Base-by-base conservation (phyloP, 78 protist genomes). In the Emiliania huxleyi region DNA sequence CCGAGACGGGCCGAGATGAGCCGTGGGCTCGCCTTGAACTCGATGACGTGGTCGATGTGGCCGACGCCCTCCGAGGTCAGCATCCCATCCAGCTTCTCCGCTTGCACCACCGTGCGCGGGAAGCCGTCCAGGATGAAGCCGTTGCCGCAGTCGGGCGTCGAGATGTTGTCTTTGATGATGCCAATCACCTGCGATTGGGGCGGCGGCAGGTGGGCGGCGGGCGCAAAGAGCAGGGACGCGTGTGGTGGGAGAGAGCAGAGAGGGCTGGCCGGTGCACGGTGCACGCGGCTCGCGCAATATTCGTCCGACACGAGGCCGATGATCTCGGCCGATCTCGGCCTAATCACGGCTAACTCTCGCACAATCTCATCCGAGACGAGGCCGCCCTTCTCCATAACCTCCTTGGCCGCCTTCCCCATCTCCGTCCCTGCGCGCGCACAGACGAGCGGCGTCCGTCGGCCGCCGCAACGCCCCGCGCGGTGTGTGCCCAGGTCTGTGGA, bases 91-190 rank as follows among this genome's bases (percentile, higher is more conserved):
- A 96, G 94, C 73, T 46, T 95, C 90, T 96, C 91, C n/a, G 99
- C 99, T 95, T 98, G 99, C 48, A 0, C 90, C 23, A 97, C 96
- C 42, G 99, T 98, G 56, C 99, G 96, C 35, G 99, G 99, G 96
- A 98, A 98, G 69, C 99, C 99, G 77, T 98, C 99, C 19, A 98
- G 92, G 49, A 98, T 93, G 96, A 98, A 98, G 42, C 99, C 79
- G 22, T 93, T 93, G 38, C 2, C 15, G 93, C 99, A 98, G 81
- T 95, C 98, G 23, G 98, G 98, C 23, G 69, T 26, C 42, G 71
- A 49, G 71, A 98, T 85, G 69, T 83, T 92, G 12, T 98, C 99
- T 48, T 62, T 81, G 93, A 98, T 97, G 92, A 98, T 94, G 52
- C 79, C 93, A 75, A 98, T 91, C 38, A 98, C 95, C 71, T 95